Conservation (phyloP, 164 flowering plant species). For the Vitis labrusca region DNA sequence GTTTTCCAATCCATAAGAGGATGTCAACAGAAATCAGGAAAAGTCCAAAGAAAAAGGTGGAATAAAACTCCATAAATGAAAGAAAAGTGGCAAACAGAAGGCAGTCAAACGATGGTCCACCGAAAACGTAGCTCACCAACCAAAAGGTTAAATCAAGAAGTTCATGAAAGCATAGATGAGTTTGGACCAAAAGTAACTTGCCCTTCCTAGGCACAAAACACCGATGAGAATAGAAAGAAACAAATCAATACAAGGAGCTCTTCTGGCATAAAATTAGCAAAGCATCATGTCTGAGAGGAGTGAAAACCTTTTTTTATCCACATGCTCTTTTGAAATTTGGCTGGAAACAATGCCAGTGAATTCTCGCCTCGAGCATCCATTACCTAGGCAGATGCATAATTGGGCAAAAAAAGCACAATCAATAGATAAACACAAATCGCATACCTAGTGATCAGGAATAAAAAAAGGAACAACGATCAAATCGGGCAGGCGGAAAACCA, state of each 20-base stretch:
- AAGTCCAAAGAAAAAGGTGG: not conserved
- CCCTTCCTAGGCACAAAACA: not conserved
- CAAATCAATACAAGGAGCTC: not conserved
- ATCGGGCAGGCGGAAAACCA: not conserved
- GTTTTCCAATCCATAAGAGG: not conserved
- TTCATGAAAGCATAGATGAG: not conserved
- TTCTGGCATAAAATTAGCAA: not conserved
- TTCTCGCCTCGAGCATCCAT: constrained; percentile 70
- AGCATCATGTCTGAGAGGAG: no score
- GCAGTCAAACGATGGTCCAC: not conserved
- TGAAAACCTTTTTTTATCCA: constrained; percentile 80
- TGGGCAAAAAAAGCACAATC: not conserved
- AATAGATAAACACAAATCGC: not conserved
- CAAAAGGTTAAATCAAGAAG: not conserved
- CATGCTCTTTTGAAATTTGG: constrained; percentile 88
- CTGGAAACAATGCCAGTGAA: constrained; percentile 77
- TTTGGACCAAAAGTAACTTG: not conserved
- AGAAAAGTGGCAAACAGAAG: no score
- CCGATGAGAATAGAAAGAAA: not conserved
- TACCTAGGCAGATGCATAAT: constrained; percentile 37
- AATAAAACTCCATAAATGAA: no score
- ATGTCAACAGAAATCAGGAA: not conserved
- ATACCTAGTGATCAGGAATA: no score
- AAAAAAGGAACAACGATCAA: not conserved
- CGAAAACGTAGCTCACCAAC: not conserved